These are phyloP conservation scores for Globisporangium alternatum DNA, from an alignment of 352 stramenopile genomes.

Conservation along the genomic window DNA sequence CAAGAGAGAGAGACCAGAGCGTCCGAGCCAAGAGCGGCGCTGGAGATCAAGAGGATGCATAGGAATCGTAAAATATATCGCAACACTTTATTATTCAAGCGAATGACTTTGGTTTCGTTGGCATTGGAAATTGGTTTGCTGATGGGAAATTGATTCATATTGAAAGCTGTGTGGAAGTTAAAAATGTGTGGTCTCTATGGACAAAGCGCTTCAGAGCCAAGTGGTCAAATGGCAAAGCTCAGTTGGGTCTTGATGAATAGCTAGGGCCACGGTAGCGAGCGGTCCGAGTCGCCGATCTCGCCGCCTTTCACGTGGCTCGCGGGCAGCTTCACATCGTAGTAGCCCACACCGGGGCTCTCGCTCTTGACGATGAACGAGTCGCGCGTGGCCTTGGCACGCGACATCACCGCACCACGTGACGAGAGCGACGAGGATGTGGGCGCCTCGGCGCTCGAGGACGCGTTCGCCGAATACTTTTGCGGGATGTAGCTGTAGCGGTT, in stretches of 20 bases:
- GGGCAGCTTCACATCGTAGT: constrained; percentile 72
- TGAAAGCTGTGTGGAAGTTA: background rate
- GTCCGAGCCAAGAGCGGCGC: background rate
- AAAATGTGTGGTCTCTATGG: constrained; percentile 5
- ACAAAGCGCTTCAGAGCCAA: background rate
- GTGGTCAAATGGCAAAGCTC: background rate
- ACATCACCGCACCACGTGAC: constrained; percentile 68
- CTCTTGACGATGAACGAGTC: constrained; percentile 74
- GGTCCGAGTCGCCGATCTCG: constrained; percentile 75
- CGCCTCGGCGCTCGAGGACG: constrained; percentile 28
- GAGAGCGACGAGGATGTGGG: constrained; percentile 43
- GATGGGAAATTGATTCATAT: background rate
- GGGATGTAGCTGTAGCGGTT: constrained; percentile 73
- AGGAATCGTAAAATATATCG: constrained; percentile 11
- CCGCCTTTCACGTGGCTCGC: constrained; percentile 58
- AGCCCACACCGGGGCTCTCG: constrained; percentile 67
- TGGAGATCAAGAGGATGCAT: constrained; percentile 2
- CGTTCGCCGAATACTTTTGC: constrained; percentile 43
- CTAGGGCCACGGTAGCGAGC: constrained; percentile 57
- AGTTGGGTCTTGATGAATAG: background rate
- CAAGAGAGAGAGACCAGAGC: background rate
- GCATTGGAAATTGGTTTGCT: background rate
- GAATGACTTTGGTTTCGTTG: background rate
- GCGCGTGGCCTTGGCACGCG: constrained; percentile 50
- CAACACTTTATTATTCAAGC: constrained; percentile 2